A percentile compares a stretch with the other conserved stretches of the same genome.
Evolutionary conservation across 805 yeast genomes (phyloP).

Genomic region (Yarrowia porcina): DNA sequence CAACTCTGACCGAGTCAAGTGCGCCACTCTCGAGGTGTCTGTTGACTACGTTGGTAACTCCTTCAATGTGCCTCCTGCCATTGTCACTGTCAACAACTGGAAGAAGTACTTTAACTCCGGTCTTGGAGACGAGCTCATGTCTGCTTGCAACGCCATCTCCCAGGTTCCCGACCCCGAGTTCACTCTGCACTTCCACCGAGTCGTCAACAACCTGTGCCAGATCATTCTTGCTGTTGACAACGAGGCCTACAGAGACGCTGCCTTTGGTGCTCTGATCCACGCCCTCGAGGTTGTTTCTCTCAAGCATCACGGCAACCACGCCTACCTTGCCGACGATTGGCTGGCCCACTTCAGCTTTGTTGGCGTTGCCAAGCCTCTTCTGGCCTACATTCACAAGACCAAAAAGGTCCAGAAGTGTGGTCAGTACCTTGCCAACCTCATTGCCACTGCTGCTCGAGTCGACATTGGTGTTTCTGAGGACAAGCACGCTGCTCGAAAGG

Average conservation of each 20-base stretch:
- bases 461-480: constrained; percentile 15
- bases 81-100: constrained; percentile 56
- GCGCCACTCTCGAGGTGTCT: constrained; percentile 49
- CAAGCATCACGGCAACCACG: constrained; percentile 9
- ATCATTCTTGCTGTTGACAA: constrained; percentile 10
- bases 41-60: constrained; percentile 67
- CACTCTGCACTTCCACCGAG: constrained; percentile 1
- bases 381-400: constrained; percentile 8
- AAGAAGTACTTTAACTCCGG: constrained; percentile 35
- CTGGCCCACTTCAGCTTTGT: constrained; percentile 6
- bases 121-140: constrained; percentile 16
- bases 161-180: constrained; percentile 23
- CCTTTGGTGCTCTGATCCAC: constrained; percentile 10
- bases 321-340: constrained; percentile 25
- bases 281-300: constrained; percentile 11
- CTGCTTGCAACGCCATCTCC: constrained; percentile 2
- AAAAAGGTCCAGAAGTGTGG: constrained; percentile 16
- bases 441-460: constrained; percentile 11
- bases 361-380: constrained; percentile 1
- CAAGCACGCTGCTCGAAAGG: constrained; percentile 19
- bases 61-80: constrained; percentile 47
- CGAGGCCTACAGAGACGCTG: constrained; percentile 13
- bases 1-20: constrained; percentile 40
- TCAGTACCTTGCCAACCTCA: constrained; percentile 15
- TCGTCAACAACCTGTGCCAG: constrained; percentile 20